Conservation (phyloP, 192 early-diverging fungal genomes). For the Obelidium mucronatum region DNA sequence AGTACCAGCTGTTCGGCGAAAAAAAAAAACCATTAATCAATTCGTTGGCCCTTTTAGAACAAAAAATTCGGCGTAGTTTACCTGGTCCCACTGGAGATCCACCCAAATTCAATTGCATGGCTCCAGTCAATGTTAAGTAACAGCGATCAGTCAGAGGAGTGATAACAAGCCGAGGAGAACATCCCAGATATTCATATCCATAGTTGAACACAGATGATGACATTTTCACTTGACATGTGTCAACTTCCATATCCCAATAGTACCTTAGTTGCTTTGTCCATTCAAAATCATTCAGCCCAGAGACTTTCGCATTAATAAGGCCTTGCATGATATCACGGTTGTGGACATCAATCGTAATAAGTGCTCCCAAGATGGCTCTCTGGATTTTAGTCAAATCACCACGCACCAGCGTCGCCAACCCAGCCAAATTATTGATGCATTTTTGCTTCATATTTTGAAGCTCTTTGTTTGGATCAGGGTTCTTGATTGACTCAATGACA, state of each 20-base stretch:
- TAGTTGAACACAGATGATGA: slow-evolving; percentile 63
- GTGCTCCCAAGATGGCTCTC: slow-evolving; percentile 60
- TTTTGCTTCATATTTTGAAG: slow-evolving; percentile 53
- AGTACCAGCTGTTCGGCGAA: slow-evolving; percentile 35
- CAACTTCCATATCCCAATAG: slow-evolving; percentile 67
- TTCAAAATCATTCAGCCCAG: slow-evolving; percentile 59
- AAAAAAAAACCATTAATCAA: neutral
- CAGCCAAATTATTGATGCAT: slow-evolving; percentile 51
- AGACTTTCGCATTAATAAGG: slow-evolving; percentile 54
- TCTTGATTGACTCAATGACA: slow-evolving; percentile 57
- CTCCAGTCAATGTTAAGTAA: slow-evolving; percentile 67
- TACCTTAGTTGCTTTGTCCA: slow-evolving; percentile 67
- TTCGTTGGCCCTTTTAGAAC: neutral
- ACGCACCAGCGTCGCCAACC: slow-evolving; percentile 59
- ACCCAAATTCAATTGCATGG: slow-evolving; percentile 67
- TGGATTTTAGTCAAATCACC: slow-evolving; percentile 66
- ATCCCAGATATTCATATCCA: slow-evolving; percentile 69
- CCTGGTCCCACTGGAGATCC: slow-evolving; percentile 65
- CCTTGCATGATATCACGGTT: slow-evolving; percentile 65
- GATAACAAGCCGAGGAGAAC: slow-evolving; percentile 66
- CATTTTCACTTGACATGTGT: slow-evolving; percentile 67
- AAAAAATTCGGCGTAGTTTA: slow-evolving; percentile 36
- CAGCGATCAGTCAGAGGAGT: slow-evolving; percentile 68
- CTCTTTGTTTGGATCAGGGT: slow-evolving; percentile 45
- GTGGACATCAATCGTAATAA: slow-evolving; percentile 70